These are phyloP conservation scores for Solanum lignicaule DNA, from an alignment of 257 asterid genomes.

Conservation along the genomic window DNA sequence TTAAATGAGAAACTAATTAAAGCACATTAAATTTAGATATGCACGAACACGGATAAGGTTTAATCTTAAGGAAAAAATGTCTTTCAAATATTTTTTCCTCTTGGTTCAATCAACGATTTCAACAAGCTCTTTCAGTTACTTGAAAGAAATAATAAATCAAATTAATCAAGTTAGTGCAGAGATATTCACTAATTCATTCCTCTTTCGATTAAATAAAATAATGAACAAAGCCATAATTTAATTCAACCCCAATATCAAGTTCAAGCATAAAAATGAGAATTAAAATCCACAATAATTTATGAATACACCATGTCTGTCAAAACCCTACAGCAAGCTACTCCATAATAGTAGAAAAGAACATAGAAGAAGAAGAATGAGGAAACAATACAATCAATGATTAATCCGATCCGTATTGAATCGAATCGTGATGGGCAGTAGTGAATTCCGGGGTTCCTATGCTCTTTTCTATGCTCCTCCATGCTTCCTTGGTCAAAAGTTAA, in stretches of 20 bases:
- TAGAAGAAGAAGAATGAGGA: not conserved
- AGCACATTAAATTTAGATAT: not conserved
- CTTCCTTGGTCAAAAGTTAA: not conserved
- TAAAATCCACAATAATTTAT: not conserved
- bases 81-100: not conserved
- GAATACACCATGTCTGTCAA: not conserved
- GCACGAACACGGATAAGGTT: not conserved
- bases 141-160: not conserved
- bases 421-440: not conserved
- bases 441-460: not conserved
- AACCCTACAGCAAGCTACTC: not conserved
- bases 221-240: not conserved
- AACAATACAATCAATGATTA: not conserved
- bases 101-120: not conserved
- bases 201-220: not conserved
- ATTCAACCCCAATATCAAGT: not conserved
- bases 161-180: not conserved
- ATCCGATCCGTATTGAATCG: not conserved
- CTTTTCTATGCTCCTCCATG: not conserved
- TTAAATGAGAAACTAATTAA: not conserved
- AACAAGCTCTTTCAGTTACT: not conserved
- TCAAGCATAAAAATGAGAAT: not conserved
- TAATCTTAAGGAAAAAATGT: not conserved
- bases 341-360: not conserved
- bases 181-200: not conserved